Percentiles rank a stretch among this genome's conserved stretches.
These are phyloP conservation scores for Plenodomus lindquistii DNA, from an alignment of 2,329 filamentous ascomycete species.

Conservation along the genomic window DNA sequence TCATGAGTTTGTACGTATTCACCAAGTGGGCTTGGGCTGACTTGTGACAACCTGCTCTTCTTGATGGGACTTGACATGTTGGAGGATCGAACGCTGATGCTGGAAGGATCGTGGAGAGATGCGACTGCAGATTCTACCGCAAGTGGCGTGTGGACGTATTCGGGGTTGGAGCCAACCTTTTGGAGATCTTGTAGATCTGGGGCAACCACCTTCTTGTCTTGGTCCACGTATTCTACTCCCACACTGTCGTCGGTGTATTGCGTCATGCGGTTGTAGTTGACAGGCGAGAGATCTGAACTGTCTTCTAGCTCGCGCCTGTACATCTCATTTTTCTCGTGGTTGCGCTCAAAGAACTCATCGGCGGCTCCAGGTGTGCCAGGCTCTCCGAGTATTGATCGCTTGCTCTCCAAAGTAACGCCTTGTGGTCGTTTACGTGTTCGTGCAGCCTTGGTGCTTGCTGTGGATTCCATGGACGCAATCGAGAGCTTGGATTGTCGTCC, in stretches of 20 bases:
- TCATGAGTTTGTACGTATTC: constrained; percentile 24
- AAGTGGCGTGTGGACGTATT: constrained; percentile 71
- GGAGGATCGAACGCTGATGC: constrained; percentile 59
- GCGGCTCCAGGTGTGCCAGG: constrained; percentile 44
- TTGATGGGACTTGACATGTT: constrained; percentile 23
- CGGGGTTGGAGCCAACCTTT: constrained; percentile 71
- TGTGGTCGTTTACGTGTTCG: constrained; percentile 57
- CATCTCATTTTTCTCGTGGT: constrained; percentile 64
- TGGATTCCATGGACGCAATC: constrained; percentile 61
- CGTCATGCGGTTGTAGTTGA: constrained; percentile 58
- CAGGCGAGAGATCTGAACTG: constrained; percentile 51
- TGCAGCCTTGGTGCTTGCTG: constrained; percentile 61
- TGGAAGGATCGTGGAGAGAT: constrained; percentile 83
- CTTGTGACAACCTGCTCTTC: constrained; percentile 31
- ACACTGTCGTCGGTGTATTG: constrained; percentile 60
- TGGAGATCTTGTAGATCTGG: constrained; percentile 68
- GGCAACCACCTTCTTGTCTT: constrained; percentile 46
- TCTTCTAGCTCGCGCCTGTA: constrained; percentile 53
- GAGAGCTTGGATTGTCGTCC: constrained; percentile 61
- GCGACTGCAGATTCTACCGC: constrained; percentile 89
- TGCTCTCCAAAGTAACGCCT: constrained; percentile 57
- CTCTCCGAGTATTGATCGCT: constrained; percentile 52
- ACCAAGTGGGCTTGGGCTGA: constrained; percentile 24
- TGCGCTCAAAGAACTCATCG: constrained; percentile 56
- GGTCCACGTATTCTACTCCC: constrained; percentile 59